Evolutionary conservation across 1,139 yeast species (phyloP).

Genomic region (Pichia sp.): DNA sequence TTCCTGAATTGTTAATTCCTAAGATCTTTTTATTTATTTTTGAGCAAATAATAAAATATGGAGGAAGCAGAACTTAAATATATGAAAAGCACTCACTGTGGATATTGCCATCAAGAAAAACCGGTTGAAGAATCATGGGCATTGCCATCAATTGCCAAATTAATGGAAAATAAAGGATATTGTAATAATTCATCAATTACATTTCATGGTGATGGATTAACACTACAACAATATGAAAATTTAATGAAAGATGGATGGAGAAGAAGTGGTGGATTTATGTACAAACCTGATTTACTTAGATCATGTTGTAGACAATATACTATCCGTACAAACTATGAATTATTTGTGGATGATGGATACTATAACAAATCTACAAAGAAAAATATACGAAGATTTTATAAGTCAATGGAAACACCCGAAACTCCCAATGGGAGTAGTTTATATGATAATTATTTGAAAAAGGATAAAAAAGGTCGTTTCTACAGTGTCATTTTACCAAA

Average conservation of each 20-base stretch:
- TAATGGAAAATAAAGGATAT: constrained; percentile 13
- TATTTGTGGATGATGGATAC: constrained; percentile 26
- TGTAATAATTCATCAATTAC: constrained; percentile 43
- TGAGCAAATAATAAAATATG: too few relatives aligned
- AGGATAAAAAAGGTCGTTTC: constrained; percentile 5
- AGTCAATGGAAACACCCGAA: constrained; percentile 33
- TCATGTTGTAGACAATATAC: constrained; percentile 83
- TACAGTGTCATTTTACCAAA: constrained; percentile 41
- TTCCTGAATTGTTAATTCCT: too few relatives aligned
- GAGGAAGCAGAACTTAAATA: constrained; percentile 18
- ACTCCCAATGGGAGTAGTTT: constrained; percentile 14
- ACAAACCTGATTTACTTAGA: constrained; percentile 65
- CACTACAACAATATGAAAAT: constrained; percentile 50
- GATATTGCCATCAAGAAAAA: constrained; percentile 56
- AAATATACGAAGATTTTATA: constrained; percentile 55
- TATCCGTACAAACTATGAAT: constrained; percentile 53
- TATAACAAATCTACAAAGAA: constrained; percentile 64
- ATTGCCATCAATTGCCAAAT: constrained; percentile 27
- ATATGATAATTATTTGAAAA: constrained; percentile 1
- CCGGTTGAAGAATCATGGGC: constrained; percentile 32
- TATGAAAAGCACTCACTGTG: constrained; percentile 41
- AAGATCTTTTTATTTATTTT: too few relatives aligned
- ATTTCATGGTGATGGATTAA: constrained; percentile 40
- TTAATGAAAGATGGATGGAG: constrained; percentile 71
- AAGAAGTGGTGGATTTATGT: constrained; percentile 69